These are phyloP conservation scores for Naganishia vishniacii DNA, from an alignment of 768 basidiomycete genomes.

Conservation along the genomic window DNA sequence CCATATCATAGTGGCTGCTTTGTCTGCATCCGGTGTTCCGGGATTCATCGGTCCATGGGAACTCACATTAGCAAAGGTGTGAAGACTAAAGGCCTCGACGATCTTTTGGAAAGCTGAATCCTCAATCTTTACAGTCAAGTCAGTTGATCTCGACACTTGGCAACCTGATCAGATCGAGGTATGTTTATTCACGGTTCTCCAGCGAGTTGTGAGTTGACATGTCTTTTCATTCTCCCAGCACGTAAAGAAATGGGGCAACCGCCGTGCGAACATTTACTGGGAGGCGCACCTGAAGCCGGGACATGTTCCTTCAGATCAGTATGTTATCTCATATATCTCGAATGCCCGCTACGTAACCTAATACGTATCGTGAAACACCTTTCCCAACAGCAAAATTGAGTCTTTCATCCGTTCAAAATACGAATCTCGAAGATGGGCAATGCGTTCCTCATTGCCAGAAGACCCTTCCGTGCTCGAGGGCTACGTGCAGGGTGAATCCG, in stretches of 20 bases:
- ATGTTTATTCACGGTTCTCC: no score
- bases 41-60: slow-evolving; percentile 95
- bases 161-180: slow-evolving; percentile 97
- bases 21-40: slow-evolving; percentile 93
- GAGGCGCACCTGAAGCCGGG: slow-evolving; percentile 89
- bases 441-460: slow-evolving; percentile 74
- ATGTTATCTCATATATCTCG: no score
- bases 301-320: slow-evolving; percentile 93
- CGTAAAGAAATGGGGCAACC: slow-evolving; percentile 92
- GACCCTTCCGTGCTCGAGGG: slow-evolving; percentile 70
- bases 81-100: no score
- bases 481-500: neutral
- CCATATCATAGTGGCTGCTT: slow-evolving; percentile 66
- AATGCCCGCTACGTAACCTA: no score
- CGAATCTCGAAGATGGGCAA: slow-evolving; percentile 84
- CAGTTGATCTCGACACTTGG: slow-evolving; percentile 95
- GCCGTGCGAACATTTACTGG: slow-evolving; percentile 90
- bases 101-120: no score
- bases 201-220: no score
- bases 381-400: slow-evolving; percentile 81
- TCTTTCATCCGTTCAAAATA: slow-evolving; percentile 96
- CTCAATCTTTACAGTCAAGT: slow-evolving; percentile 61
- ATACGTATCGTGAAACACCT: no score
- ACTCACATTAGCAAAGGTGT: slow-evolving; percentile 78
- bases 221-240: slow-evolving; percentile 39